Conservation (phyloP, 225 moss, liverwort and hornwort genomes). For the Antitrichia curtipendula region DNA sequence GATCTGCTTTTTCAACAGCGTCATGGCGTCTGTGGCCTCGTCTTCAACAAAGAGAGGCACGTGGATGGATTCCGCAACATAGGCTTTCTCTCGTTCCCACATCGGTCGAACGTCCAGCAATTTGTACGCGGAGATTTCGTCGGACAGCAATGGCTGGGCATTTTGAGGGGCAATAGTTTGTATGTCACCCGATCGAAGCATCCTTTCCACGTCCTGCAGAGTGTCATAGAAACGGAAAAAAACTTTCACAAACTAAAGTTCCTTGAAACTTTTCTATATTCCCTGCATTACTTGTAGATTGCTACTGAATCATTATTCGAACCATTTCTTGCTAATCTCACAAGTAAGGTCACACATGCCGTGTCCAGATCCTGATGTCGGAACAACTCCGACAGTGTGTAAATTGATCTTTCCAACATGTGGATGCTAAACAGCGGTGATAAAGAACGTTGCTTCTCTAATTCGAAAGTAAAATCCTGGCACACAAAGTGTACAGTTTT, state of each 20-base stretch:
- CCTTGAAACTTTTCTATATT: background rate
- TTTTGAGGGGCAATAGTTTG: slow-evolving; percentile 33
- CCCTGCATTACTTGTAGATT: background rate
- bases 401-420: background rate
- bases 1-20: slow-evolving; percentile 66
- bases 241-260: background rate
- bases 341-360: background rate
- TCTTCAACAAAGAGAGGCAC: slow-evolving; percentile 80
- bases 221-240: background rate
- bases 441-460: background rate
- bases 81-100: slow-evolving; percentile 78
- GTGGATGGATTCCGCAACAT: slow-evolving; percentile 57
- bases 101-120: slow-evolving; percentile 73
- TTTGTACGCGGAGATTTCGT: slow-evolving; percentile 27
- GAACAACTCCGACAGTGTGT: background rate
- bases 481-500: background rate
- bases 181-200: slow-evolving; percentile 68
- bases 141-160: slow-evolving; percentile 30
- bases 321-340: background rate
- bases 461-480: background rate
- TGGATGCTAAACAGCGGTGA: background rate
- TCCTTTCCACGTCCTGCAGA: slow-evolving; percentile 58
- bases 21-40: slow-evolving; percentile 35
- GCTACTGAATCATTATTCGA: background rate
- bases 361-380: background rate